phyloP scores from a whole-genome alignment of 192 early-diverging fungal species.

The Paraglomus brasilianum region DNA sequence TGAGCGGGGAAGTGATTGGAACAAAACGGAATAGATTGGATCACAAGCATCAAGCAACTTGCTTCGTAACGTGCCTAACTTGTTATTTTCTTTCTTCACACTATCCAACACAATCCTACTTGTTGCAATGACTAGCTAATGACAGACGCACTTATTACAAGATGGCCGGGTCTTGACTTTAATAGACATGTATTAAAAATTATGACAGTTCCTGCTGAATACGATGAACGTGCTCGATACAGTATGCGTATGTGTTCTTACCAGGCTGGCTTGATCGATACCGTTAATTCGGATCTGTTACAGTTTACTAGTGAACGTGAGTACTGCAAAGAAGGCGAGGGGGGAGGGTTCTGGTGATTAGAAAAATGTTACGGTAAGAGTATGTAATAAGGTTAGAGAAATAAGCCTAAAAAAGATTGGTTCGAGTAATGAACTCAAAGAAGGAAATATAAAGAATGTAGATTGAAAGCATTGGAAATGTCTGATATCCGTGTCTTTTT shows the following conservation, averaged over 20 bases:
- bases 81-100: too few species aligned
- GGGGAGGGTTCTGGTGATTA: too few species aligned
- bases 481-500: not conserved
- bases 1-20: too few species aligned
- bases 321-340: too few species aligned
- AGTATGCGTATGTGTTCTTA: conserved; percentile 13
- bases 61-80: too few species aligned
- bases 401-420: too few species aligned
- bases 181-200: not conserved
- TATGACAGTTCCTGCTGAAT: not conserved
- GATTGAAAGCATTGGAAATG: not conserved
- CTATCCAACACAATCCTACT: too few species aligned
- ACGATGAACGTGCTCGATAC: not conserved
- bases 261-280: not conserved
- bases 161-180: conserved; percentile 24
- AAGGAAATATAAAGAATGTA: not conserved
- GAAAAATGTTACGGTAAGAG: too few species aligned
- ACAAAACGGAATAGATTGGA: too few species aligned
- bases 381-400: too few species aligned
- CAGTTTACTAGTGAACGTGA: conserved; percentile 4
- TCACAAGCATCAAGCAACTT: too few species aligned
- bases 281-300: not conserved
- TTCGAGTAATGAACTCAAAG: too few species aligned
- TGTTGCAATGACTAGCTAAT: conserved; percentile 12
- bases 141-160: conserved; percentile 1